Conservation (phyloP, 176 grass and related monocot genomes). For the Urochloa ruziziensis region DNA sequence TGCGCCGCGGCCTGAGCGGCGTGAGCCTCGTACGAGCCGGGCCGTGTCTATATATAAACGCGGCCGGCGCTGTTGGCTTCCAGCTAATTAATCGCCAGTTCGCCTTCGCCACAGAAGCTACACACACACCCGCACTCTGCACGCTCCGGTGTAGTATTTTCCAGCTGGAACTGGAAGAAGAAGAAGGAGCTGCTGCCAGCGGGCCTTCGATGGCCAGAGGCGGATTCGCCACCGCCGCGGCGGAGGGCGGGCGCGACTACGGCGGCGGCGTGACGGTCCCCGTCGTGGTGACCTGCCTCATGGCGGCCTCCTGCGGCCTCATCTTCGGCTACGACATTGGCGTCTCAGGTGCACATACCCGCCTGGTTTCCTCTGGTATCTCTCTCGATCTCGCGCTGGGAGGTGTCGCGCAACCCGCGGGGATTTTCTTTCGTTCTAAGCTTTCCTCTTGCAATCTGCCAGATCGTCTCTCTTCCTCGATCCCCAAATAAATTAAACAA, state of each 20-base stretch:
- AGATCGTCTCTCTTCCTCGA: background rate
- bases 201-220: background rate
- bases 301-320: slow-evolving; percentile 55
- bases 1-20: no score
- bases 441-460: background rate
- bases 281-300: slow-evolving; percentile 42
- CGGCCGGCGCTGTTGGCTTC: background rate
- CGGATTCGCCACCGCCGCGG: background rate
- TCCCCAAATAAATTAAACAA: background rate
- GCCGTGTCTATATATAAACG: background rate
- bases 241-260: background rate
- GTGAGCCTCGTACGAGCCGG: no score
- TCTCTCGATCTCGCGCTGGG: background rate
- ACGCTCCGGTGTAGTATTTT: no score
- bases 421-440: no score
- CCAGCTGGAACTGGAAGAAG: no score
- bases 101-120: no score
- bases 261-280: slow-evolving; percentile 29
- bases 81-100: background rate
- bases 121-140: background rate
- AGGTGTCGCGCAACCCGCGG: background rate
- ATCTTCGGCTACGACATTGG: slow-evolving; percentile 62
- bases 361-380: background rate
- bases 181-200: no score
- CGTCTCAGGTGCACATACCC: slow-evolving; percentile 25